phyloP scores from a whole-genome alignment of 345 rosid species.

The Gossypium australe region DNA sequence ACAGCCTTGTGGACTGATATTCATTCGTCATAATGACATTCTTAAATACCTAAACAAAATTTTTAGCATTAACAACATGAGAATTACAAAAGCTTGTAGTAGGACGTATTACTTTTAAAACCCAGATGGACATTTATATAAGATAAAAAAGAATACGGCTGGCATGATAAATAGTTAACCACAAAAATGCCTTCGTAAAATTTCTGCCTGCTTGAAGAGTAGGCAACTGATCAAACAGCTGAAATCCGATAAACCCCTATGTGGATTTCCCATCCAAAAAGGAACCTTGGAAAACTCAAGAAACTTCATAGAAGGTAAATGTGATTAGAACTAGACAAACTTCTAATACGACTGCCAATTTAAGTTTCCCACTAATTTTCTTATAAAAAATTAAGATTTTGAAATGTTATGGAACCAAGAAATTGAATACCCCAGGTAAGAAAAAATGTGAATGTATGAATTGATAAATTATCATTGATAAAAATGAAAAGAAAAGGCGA shows the following conservation, averaged over 20 bases:
- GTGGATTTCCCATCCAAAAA: not conserved
- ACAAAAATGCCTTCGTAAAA: not conserved
- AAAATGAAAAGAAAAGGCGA: not conserved
- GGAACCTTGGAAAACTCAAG: not conserved
- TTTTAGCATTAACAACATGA: constrained; percentile 10
- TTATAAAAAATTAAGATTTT: not conserved
- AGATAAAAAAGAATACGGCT: not conserved
- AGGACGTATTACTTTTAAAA: not conserved
- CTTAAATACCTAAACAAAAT: constrained; percentile 54
- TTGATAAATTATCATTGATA: not conserved
- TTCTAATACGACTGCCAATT: not conserved
- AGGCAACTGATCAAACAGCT: not conserved
- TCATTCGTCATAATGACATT: constrained; percentile 68
- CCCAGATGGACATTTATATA: not conserved
- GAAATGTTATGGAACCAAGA: not conserved
- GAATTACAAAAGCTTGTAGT: not conserved
- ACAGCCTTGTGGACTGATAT: constrained; percentile 78
- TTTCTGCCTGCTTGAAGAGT: not conserved
- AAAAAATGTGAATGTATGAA: not conserved
- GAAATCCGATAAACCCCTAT: not conserved
- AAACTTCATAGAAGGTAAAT: not conserved
- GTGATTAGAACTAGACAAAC: not conserved
- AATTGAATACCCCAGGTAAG: not conserved
- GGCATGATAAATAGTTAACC: not conserved
- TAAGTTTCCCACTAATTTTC: not conserved